Percentiles rank a stretch among this genome's conserved stretches.
Evolutionary conservation across 1,139 yeast species (phyloP).

Genomic region (Geotrichum bryndzae): DNA sequence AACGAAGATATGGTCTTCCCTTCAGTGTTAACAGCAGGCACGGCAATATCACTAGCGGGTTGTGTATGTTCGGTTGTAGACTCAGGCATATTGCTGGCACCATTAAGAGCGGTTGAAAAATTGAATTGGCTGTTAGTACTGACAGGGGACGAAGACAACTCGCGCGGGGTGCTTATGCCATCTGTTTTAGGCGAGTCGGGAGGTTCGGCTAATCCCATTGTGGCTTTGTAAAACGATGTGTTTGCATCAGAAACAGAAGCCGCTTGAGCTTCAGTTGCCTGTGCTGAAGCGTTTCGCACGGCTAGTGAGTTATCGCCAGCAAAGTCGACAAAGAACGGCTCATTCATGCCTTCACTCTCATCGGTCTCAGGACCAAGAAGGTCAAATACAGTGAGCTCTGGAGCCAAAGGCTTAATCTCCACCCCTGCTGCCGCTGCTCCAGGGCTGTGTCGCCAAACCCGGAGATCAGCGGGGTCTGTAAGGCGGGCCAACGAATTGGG

Average conservation of each 20-base stretch:
- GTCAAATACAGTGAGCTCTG: constrained; percentile 2
- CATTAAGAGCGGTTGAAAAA: constrained; percentile 1
- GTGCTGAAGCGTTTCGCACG: not conserved
- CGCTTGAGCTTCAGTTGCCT: not conserved
- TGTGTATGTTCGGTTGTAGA: constrained; percentile 7
- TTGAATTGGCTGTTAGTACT: constrained; percentile 5
- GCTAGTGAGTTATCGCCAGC: not conserved
- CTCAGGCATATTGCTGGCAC: constrained; percentile 5
- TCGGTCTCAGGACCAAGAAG: constrained; percentile 6
- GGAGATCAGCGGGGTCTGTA: constrained; percentile 66
- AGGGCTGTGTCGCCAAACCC: constrained; percentile 7
- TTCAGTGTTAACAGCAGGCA: constrained; percentile 11
- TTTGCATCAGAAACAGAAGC: not conserved
- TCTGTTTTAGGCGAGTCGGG: constrained; percentile 13
- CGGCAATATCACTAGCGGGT: constrained; percentile 9
- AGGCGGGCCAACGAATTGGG: constrained; percentile 60
- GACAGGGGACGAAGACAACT: constrained; percentile 11
- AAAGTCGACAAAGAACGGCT: not conserved
- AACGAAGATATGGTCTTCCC: not conserved
- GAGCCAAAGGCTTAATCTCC: not conserved
- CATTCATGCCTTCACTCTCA: not conserved
- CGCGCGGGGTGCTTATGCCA: not conserved
- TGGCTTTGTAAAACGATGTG: not conserved
- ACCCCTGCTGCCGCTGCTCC: constrained; percentile 14
- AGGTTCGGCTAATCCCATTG: not conserved